These are phyloP conservation scores for Haematococcus lacustris DNA, from an alignment of 139 green algal species.

Conservation along the genomic window DNA sequence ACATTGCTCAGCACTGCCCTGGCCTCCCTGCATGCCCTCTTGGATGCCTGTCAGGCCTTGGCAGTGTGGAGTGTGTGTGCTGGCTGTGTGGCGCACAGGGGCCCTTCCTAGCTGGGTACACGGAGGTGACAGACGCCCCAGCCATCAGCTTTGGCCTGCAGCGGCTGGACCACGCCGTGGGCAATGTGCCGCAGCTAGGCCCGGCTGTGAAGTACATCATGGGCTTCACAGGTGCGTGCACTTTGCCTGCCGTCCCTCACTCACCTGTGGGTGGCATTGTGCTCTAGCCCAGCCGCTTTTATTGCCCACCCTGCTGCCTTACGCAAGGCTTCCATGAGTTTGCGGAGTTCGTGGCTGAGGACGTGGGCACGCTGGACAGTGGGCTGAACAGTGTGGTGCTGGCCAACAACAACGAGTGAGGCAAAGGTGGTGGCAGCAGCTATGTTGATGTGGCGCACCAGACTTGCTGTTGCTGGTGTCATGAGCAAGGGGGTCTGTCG, in stretches of 20 bases:
- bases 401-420: conserved; percentile 57
- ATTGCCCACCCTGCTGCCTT: too few species aligned
- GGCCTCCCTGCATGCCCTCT: too few species aligned
- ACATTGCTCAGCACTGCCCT: too few species aligned
- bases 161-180: conserved; percentile 91
- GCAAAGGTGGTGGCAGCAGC: too few species aligned
- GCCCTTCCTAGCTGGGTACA: conserved; percentile 77
- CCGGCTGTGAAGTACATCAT: conserved; percentile 78
- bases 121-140: conserved; percentile 29
- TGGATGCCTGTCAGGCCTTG: too few species aligned
- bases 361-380: conserved; percentile 91
- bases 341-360: conserved; percentile 93
- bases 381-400: conserved; percentile 86
- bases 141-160: conserved; percentile 63
- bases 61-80: too few species aligned
- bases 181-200: conserved; percentile 83
- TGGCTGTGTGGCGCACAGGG: conserved; percentile 29
- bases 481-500: too few species aligned
- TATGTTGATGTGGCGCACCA: too few species aligned
- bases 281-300: too few species aligned
- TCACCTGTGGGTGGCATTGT: too few species aligned
- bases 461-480: too few species aligned
- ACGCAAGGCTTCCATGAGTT: conserved; percentile 97
- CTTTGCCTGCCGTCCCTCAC: too few species aligned
- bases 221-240: conserved; percentile 69